Percentiles rank a stretch among this genome's conserved stretches.
phyloP scores from a whole-genome alignment of 164 flowering plant species.

The Platanus orientalis region DNA sequence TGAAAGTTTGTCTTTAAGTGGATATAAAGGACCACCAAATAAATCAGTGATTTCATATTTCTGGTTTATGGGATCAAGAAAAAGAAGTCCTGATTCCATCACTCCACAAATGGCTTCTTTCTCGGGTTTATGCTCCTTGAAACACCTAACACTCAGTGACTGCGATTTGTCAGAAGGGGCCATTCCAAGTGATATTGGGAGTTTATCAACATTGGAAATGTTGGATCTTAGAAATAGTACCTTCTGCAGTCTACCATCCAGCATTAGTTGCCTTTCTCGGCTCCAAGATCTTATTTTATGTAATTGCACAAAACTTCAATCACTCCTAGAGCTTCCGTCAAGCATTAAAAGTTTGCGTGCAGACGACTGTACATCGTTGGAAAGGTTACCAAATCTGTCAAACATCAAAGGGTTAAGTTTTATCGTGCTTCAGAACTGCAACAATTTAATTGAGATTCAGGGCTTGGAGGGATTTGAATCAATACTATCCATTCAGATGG shows the following conservation, averaged over 20 bases:
- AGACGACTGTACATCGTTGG: not conserved
- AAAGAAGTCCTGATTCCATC: not conserved
- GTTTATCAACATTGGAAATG: not conserved
- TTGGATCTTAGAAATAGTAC: not conserved
- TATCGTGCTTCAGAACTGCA: too few species aligned
- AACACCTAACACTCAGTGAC: not conserved
- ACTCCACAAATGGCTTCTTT: not conserved
- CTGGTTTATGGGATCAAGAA: not conserved
- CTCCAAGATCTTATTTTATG: not conserved
- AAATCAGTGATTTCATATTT: not conserved
- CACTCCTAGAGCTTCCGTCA: not conserved
- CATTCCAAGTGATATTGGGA: conserved; percentile 5
- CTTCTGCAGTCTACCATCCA: not conserved
- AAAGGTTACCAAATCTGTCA: not conserved
- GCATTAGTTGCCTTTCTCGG: not conserved
- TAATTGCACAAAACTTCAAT: not conserved
- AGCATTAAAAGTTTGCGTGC: not conserved
- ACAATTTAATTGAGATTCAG: too few species aligned
- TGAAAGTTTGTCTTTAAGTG: not conserved
- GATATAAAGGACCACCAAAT: not conserved
- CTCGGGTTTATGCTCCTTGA: not conserved
- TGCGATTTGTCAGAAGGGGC: not conserved
- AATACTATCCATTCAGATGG: too few species aligned
- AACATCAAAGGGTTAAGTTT: too few species aligned
- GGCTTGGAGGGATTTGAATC: too few species aligned